Evolutionary conservation across 2,329 filamentous ascomycete species (phyloP), one percentile per base, ranked within the genome.

Genomic region (Trichoderma endophyticum): DNA sequence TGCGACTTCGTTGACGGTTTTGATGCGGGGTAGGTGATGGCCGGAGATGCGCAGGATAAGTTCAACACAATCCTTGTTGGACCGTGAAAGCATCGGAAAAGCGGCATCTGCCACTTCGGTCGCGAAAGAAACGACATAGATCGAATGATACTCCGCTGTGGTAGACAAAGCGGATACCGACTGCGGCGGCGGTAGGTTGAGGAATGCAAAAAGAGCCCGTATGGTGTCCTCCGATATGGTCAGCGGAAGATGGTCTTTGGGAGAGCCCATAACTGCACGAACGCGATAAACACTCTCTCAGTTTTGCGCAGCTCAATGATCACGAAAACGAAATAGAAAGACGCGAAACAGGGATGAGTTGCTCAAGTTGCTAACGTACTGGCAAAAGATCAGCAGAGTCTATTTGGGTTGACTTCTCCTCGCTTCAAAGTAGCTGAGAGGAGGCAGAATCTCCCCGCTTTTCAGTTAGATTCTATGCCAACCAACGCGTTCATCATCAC

Each of bases 1-100:
- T 21, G 73, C 81, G 3, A 80, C 78, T 73, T 83, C 81, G 68
- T 83, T 83, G 12, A 66, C 48, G 12, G 81, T 82, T 69, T 83
- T 83, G 73, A 79, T 78, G 18, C 69, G n/a, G 5, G 80, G 81
- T 7, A 82, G 39, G 36, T 82, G 81, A 28, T 71, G 66, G 28
- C 81, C 81, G 5, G 81, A 79, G 28, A 82, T 75, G 57, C 81
- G 79, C 15, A 83, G 79, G 14, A 82, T 76, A 6, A 80, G 28
- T 26, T 62, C 21, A 39, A 59, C 24, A n/a, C 28, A 48, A 18
- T 26, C 26, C 51, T 66, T 26, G 7, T 56, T 24, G 43, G 36
- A 15, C 34, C 18, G 14, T 18, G 60, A 36, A 18, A 63, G 24
- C 4, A 21, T 63, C 5, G 60, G 24, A 18, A 36, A 63, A 26